phyloP scores from a whole-genome alignment of 139 green algal genomes.

The Ostreobium quekettii region DNA sequence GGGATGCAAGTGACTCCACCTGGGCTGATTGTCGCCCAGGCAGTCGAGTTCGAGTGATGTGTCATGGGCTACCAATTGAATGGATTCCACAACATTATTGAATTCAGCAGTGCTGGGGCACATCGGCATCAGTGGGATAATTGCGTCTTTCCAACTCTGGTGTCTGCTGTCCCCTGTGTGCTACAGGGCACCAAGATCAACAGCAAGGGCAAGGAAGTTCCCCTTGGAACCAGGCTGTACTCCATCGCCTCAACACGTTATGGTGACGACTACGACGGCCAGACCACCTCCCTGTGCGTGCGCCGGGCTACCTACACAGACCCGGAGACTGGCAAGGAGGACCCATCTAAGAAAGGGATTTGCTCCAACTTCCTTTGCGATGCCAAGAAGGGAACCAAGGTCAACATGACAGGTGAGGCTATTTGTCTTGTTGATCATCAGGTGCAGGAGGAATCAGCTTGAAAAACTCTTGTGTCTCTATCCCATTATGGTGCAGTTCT shows the following conservation, averaged over 20 bases:
- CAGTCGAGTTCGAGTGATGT: no score
- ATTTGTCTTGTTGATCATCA: no score
- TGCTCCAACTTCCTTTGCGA: slow-evolving; percentile 99
- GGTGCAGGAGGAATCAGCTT: no score
- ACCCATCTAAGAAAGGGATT: slow-evolving; percentile 95
- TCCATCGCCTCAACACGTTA: slow-evolving; percentile 96
- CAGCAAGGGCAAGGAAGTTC: slow-evolving; percentile 90
- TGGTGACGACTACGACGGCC: slow-evolving; percentile 90
- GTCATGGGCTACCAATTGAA: no score
- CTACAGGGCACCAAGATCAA: slow-evolving; percentile 87
- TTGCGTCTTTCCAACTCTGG: no score
- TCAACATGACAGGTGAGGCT: slow-evolving; percentile 84
- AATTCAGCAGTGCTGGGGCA: no score
- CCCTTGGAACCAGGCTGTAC: slow-evolving; percentile 92
- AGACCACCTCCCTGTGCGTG: slow-evolving; percentile 93
- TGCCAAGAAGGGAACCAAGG: slow-evolving; percentile 76
- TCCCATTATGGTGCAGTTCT: no score
- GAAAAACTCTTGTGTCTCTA: no score
- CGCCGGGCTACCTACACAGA: slow-evolving; percentile 84
- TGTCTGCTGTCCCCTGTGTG: not conserved
- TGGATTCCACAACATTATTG: no score
- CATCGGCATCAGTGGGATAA: no score
- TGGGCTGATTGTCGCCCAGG: no score
- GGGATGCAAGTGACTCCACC: no score
- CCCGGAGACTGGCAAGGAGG: slow-evolving; percentile 80